Evolutionary conservation across 2,329 filamentous ascomycete species (phyloP).

Genomic region (Phyllosticta paracitricarpa): DNA sequence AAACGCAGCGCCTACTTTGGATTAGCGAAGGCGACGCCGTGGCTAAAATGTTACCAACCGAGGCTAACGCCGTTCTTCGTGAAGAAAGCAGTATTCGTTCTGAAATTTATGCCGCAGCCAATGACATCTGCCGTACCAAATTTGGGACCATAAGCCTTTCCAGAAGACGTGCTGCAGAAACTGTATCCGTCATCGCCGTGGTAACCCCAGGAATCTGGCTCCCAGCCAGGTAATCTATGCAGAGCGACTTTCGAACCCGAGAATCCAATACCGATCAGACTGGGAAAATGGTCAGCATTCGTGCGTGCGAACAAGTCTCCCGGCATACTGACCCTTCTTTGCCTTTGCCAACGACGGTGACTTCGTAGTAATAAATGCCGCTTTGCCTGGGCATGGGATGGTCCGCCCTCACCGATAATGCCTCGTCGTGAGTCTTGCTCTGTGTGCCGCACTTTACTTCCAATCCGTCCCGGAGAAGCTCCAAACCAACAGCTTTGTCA

Average conservation of each 20-base stretch:
- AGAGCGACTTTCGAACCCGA: slow-evolving; percentile 49
- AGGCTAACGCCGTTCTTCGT: slow-evolving; percentile 53
- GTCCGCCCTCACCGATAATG: slow-evolving; percentile 72
- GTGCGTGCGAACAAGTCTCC: neutral
- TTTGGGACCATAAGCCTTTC: slow-evolving; percentile 50
- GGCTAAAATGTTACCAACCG: slow-evolving; percentile 30
- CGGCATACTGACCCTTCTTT: slow-evolving; percentile 52
- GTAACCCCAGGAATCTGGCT: slow-evolving; percentile 55
- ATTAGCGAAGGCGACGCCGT: neutral
- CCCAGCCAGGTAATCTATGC: slow-evolving; percentile 55
- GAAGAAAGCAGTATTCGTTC: slow-evolving; percentile 52
- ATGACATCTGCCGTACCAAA: slow-evolving; percentile 51
- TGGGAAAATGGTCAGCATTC: slow-evolving; percentile 16
- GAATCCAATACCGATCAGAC: slow-evolving; percentile 50
- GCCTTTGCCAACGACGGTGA: slow-evolving; percentile 54
- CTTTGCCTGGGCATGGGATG: slow-evolving; percentile 79
- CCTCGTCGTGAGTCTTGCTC: slow-evolving; percentile 58
- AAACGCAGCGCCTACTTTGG: slow-evolving; percentile 56
- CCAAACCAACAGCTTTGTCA: slow-evolving; percentile 64
- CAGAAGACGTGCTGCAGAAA: slow-evolving; percentile 49
- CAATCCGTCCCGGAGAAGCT: slow-evolving; percentile 62
- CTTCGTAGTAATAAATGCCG: slow-evolving; percentile 91
- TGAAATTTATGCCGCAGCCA: slow-evolving; percentile 56
- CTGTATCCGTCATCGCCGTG: slow-evolving; percentile 56
- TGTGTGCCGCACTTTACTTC: slow-evolving; percentile 56